These are phyloP conservation scores for Candolleomyces aberdarensis DNA, from an alignment of 768 basidiomycete genomes.

Conservation along the genomic window DNA sequence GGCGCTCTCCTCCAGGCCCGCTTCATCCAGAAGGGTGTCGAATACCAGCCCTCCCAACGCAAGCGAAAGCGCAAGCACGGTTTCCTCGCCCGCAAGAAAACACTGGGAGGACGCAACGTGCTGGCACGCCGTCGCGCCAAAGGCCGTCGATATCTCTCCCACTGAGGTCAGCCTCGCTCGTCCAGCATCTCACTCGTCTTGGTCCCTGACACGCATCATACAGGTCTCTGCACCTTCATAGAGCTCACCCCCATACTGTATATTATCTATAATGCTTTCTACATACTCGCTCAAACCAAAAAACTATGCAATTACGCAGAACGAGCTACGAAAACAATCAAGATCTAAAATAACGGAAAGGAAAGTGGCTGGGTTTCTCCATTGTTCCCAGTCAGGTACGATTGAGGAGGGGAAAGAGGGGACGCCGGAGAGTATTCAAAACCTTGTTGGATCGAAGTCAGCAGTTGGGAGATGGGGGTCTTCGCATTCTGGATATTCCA, in stretches of 20 bases:
- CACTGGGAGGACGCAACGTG: constrained; percentile 67
- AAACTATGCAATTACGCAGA: neutral
- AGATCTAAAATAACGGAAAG: constrained; percentile 14
- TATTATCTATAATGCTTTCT: neutral
- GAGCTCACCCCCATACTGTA: neutral
- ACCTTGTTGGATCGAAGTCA: constrained; percentile 62
- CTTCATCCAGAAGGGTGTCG: constrained; percentile 70
- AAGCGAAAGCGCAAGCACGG: constrained; percentile 92
- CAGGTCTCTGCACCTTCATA: neutral
- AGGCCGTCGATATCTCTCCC: constrained; percentile 77
- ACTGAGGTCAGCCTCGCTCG: constrained; percentile 39
- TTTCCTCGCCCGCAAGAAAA: constrained; percentile 76
- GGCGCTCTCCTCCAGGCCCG: constrained; percentile 53
- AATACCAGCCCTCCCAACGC: constrained; percentile 96
- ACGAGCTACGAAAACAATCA: neutral
- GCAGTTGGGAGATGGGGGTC: constrained; percentile 66
- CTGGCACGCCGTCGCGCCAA: constrained; percentile 67
- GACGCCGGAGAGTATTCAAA: constrained; percentile 66
- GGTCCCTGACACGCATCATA: neutral
- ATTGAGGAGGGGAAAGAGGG: constrained; percentile 56
- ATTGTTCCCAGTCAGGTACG: constrained; percentile 26
- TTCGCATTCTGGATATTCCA: constrained; percentile 21
- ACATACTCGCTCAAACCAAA: neutral
- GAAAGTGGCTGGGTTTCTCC: neutral
- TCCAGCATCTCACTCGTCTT: no score